Evolutionary conservation across 2,329 filamentous ascomycete genomes (phyloP), one percentile per base, ranked within the genome.

Genomic region (Aspergillus phoenicis): DNA sequence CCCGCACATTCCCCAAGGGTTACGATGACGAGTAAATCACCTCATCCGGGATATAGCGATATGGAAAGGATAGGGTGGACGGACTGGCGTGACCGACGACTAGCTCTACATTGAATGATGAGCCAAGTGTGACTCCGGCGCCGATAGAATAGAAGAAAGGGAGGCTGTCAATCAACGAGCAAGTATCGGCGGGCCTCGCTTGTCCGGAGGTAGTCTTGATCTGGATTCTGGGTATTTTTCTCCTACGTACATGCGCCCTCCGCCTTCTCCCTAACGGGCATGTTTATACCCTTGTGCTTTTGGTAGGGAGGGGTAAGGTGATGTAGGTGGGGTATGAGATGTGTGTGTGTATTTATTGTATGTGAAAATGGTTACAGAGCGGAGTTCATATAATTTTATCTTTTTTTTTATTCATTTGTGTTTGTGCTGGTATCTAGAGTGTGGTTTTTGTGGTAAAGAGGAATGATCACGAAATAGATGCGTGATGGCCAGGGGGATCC

Each of bases 1-100:
- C 79, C 64, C 77, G 80, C 48, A 73, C 75, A 59, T 78, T 77
- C 57, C 80, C 79, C 3, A 63, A 81, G 67, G 80, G 80, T 52
- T 82, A 76, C 67, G 80, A 82, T 66, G 80, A 82, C 69, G 70
- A 77, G 61, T 74, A 73, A 72, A 68, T 17, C 38, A 20, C 38
- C 11, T 13, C 10, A 36, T 2, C 33, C 28, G 8, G 33, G 11
- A 13, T 36, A 57, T 11, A 24, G 24, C 15, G 28, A 48, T 24
- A 62, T 39, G 45, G 61, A 33, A 60, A 58, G 60, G 60, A 62
- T 52, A 62, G 57, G 58, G 58, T 64, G 62, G 54, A 64, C 49
- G 49, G 33, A 20, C 5, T 43, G 1, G n/a, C 15, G 4, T 8
- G 7, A 43, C 39, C 39, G n/a, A 43, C 13, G n/a, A 20, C 39